Evolutionary conservation across 2,329 filamentous ascomycete species (phyloP), one percentile per base, ranked within the genome.

Genomic region (Gnomoniopsis sp.): DNA sequence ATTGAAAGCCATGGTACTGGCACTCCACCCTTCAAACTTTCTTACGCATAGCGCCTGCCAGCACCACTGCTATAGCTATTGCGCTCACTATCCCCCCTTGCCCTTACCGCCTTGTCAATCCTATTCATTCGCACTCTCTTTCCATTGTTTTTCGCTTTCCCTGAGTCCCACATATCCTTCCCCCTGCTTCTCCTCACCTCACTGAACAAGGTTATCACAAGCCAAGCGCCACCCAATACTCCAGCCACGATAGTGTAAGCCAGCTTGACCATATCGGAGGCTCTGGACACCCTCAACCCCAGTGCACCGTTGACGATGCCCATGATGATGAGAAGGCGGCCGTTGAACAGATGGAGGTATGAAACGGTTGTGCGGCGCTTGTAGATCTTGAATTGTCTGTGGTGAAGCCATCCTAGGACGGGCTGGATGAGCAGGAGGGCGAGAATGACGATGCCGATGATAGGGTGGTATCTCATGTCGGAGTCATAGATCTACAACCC

Each of bases 271-370:
- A 63, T 57, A 19, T 53, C 50, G 0, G 65, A 30, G 0, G 72
- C 72, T 17, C 62, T 59, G 10, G 76, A 70, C 3, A 79, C 65
- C n/a, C 66, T 63, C 34, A 80, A 64, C 1, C 77, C 77, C 1
- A 79, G 67, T 0, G 75, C 77, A 2, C 77, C 77, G 64, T 78
- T 77, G 58, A 78, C 66, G 54, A 79, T 77, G 23, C 77, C 77
- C 0, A 79, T 65, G 0, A 72, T 68, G 19, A 79, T 68, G 1
- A 65, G 61, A 14, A 69, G 49, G 11, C 78, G 73, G 44, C 78
- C 77, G 61, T 75, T 68, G 71, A 74, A 74, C 10, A 80, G 64
- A 58, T 81, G 79, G 11, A 73, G 59, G 62, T 76, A 63, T 0
- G 75, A 78, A 71, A 71, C 76, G n/a, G 70, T 34, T 38, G 74